Base-by-base conservation (phyloP, 352 stramenopile species). In the Peronosclerospora sorghi region DNA sequence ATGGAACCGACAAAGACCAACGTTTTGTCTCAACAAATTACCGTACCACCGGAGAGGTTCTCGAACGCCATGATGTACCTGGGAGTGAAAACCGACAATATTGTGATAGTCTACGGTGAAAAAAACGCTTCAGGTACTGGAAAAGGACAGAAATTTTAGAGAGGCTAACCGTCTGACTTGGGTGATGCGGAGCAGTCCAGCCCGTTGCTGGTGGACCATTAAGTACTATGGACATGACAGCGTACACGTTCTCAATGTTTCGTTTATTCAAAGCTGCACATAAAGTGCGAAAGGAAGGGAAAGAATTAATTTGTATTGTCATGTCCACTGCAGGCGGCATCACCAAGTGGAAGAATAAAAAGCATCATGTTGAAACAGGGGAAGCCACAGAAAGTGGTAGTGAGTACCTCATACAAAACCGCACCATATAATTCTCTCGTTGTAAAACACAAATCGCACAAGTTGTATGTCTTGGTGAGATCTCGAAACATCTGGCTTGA, bases 141-240 rank as follows among this genome's bases (percentile, higher is more conserved):
- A 14, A 24, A 8, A 19, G 9, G 8, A 32, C 12, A 8, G 21
- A 26, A 26, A 15, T 7, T 15, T 8, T n/a, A 41, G 35, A 20
- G 29, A 5, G 7, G 17, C 32, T 38, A 10, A 20, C 14, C 14
- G 35, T n/a, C 5, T 12, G 19, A 19, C 28, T 9, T 13, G 10
- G 12, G 17, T 30, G 6, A 5, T 18, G 13, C 37, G n/a, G 4
- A 4, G 8, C 45, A 90, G 79, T 63, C 56, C 74, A 4, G 65
- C 80, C 14, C 73, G 81, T 28, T 83, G 73, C 53, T 95, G 80
- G 82, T 94, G 77, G 73, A 96, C 76, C 45, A 88, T 96, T 54
- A 88, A 89, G 51, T 83, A 72, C 44, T 94, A 95, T 62, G 86
- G 85, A 4, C 80, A 95, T 44, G 55, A 86, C 23, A 69, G 74